These are phyloP conservation scores for Fusarium lyarnte DNA, from an alignment of 2,329 filamentous ascomycete species.

Conservation along the genomic window DNA sequence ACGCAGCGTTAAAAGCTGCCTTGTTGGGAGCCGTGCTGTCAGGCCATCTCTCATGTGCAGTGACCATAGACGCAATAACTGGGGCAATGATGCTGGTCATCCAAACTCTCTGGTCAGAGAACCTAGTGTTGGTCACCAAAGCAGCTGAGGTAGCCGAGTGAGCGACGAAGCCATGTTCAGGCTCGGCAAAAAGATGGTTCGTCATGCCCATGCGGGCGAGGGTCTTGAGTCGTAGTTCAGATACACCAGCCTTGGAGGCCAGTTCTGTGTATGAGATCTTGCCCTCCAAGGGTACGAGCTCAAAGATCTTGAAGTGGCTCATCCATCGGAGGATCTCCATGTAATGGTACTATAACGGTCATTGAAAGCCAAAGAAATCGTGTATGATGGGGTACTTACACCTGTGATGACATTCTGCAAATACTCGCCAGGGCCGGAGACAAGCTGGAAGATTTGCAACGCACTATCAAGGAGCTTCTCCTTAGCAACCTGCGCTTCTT, in stretches of 20 bases:
- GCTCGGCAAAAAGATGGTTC: background rate
- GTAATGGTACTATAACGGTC: background rate
- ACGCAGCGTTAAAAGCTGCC: background rate
- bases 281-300: background rate
- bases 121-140: background rate
- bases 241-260: background rate
- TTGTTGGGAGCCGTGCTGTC: background rate
- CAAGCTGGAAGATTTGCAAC: background rate
- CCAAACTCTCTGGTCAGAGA: background rate
- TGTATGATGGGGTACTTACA: accelerated
- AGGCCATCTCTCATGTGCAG: background rate
- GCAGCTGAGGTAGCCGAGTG: background rate
- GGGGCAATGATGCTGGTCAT: background rate
- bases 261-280: background rate
- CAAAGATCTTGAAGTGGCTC: background rate
- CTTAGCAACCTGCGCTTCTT: background rate
- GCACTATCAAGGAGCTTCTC: background rate
- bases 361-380: accelerated
- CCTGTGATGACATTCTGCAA: background rate
- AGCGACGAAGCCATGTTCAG: background rate
- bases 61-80: background rate
- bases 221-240: background rate
- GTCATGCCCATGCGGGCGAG: background rate
- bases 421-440: background rate
- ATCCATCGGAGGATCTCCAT: constrained; percentile 3